These are phyloP conservation scores for Microbotryum intermedium DNA, from an alignment of 1,284 basidiomycete species.

Conservation along the genomic window DNA sequence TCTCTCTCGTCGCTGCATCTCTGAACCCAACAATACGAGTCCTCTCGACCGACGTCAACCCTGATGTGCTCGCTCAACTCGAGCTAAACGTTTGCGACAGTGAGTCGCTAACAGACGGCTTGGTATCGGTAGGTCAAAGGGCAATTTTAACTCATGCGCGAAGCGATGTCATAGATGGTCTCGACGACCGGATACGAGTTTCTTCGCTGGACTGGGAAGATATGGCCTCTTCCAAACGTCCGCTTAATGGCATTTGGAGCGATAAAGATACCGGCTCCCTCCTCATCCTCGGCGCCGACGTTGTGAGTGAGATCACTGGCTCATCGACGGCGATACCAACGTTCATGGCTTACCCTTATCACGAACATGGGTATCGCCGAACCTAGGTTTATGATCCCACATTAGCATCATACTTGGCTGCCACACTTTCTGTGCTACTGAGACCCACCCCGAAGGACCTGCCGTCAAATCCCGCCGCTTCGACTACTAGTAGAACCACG, in stretches of 20 bases:
- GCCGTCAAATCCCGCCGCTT: too few species aligned
- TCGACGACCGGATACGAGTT: background rate
- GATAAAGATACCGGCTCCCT: background rate
- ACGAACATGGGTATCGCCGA: background rate
- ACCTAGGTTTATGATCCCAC: constrained; percentile 25
- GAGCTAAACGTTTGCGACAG: constrained; percentile 11
- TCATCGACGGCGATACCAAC: background rate
- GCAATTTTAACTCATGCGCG: too few species aligned
- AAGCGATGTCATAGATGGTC: background rate
- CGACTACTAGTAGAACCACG: background rate
- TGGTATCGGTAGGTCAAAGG: background rate
- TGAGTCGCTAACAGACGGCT: background rate
- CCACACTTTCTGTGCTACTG: constrained; percentile 10
- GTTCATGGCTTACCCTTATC: background rate
- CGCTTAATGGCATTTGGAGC: background rate
- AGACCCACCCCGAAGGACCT: background rate
- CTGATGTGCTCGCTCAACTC: constrained; percentile 16
- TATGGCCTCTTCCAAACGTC: background rate
- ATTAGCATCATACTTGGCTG: constrained; percentile 5
- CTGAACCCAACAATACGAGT: background rate
- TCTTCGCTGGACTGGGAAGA: constrained; percentile 23
- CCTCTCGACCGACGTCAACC: constrained; percentile 21
- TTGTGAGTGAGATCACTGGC: constrained; percentile 8
- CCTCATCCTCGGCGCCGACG: constrained; percentile 24
- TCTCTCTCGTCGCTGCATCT: constrained; percentile 16